phyloP scores from a whole-genome alignment of 2,329 filamentous ascomycete species.

The Monosporascus sp. region DNA sequence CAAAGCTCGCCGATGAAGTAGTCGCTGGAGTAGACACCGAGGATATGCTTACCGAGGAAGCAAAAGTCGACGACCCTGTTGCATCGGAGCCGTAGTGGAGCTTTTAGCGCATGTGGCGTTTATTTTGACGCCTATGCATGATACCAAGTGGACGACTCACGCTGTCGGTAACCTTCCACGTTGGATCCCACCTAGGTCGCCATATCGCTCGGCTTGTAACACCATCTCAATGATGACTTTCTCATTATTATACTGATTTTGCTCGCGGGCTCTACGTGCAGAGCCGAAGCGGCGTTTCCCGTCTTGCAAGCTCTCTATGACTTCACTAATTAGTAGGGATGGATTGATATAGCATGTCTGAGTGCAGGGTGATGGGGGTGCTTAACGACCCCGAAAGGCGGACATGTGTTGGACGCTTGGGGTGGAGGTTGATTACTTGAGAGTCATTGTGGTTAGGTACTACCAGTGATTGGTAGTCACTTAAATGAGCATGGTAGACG shows the following conservation, averaged over 20 bases:
- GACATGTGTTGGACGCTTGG: not conserved
- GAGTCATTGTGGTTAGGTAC: not conserved
- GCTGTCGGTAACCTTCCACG: not conserved
- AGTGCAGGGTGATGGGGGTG: not conserved
- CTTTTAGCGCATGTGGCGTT: not conserved
- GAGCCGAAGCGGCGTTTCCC: not conserved
- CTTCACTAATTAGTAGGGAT: not conserved
- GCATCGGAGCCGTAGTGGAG: not conserved
- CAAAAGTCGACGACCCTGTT: not conserved
- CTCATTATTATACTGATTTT: not conserved
- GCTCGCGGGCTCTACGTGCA: too few species aligned
- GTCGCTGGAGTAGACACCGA: too few species aligned
- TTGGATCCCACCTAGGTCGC: not conserved
- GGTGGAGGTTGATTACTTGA: not conserved
- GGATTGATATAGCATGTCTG: not conserved
- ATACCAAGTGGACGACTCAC: too few species aligned
- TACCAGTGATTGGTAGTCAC: not conserved
- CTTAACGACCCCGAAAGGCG: not conserved
- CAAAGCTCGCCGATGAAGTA: too few species aligned
- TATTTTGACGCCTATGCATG: too few species aligned
- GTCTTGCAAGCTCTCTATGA: not conserved
- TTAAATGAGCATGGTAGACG: not conserved
- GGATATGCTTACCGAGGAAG: not conserved
- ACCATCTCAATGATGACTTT: not conserved
- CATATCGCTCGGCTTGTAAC: not conserved